Conservation (phyloP, 2,329 filamentous ascomycete genomes). For the Ascochyta clinopodiicola region DNA sequence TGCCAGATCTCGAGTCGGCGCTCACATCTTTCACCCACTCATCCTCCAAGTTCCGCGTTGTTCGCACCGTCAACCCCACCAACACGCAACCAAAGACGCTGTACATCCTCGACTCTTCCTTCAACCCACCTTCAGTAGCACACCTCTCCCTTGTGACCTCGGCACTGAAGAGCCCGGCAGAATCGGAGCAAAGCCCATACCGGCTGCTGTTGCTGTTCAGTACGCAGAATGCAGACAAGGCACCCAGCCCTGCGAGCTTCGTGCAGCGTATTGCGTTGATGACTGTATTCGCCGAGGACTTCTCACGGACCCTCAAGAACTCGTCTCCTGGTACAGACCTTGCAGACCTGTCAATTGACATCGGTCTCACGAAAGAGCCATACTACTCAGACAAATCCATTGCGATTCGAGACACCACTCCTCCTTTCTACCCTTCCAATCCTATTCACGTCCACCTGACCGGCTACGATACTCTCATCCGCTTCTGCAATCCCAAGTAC, state of each 20-base stretch:
- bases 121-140: constrained; percentile 69
- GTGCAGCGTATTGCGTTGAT: constrained; percentile 74
- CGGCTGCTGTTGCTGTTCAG: constrained; percentile 66
- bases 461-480: constrained; percentile 77
- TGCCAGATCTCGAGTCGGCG: constrained; percentile 43
- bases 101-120: constrained; percentile 70
- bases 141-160: constrained; percentile 63
- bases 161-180: constrained; percentile 53
- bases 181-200: constrained; percentile 46
- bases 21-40: constrained; percentile 44
- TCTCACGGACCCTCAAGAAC: constrained; percentile 39
- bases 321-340: constrained; percentile 5
- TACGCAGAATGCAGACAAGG: constrained; percentile 70
- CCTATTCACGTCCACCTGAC: constrained; percentile 70
- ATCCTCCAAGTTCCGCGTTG: constrained; percentile 43
- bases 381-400: constrained; percentile 76
- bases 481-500: constrained; percentile 76
- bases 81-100: constrained; percentile 52
- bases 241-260: constrained; percentile 71
- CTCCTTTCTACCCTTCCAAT: constrained; percentile 44
- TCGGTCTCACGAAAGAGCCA: constrained; percentile 73
- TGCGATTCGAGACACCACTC: constrained; percentile 58
- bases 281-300: constrained; percentile 68
- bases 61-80: constrained; percentile 44
- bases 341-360: constrained; percentile 58